Conservation (phyloP, 1,139 yeast species). For the Sugiyamaella pinicola region DNA sequence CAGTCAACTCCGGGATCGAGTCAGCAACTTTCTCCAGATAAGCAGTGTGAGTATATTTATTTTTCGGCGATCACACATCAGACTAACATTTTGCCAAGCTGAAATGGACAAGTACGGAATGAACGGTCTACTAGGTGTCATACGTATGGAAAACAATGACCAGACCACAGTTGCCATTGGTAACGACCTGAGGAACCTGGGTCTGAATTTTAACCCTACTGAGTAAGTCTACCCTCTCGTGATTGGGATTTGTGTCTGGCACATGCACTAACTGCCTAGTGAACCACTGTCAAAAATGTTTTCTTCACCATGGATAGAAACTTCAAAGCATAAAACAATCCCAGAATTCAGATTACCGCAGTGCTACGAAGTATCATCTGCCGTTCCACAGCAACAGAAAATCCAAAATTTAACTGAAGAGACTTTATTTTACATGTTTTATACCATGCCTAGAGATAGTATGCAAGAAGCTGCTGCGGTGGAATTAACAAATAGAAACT, state of each 20-base stretch:
- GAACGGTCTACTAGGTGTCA: conserved; percentile 67
- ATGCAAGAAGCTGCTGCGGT: conserved; percentile 93
- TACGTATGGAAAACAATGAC: conserved; percentile 68
- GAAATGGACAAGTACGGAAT: conserved; percentile 60
- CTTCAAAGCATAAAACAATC: conserved; percentile 87
- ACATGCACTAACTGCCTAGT: conserved; percentile 30
- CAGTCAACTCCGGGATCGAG: conserved; percentile 3
- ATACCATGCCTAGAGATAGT: conserved; percentile 90
- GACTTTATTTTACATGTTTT: conserved; percentile 89
- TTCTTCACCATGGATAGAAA: conserved; percentile 94
- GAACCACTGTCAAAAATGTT: conserved; percentile 66
- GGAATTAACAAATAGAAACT: conserved; percentile 81
- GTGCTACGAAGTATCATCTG: conserved; percentile 56
- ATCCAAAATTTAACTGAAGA: conserved; percentile 83
- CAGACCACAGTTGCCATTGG: conserved; percentile 78
- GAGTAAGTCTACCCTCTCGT: conserved; percentile 30
- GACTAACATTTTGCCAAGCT: conserved; percentile 1
- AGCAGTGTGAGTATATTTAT: conserved; percentile 13
- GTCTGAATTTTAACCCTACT: conserved; percentile 58
- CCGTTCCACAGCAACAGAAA: conserved; percentile 66
- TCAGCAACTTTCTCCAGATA: conserved; percentile 4
- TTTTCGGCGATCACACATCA: background rate
- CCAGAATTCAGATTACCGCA: conserved; percentile 70
- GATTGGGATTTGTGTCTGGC: background rate
- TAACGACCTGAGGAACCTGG: conserved; percentile 74